phyloP scores from a whole-genome alignment of 495 filamentous ascomycete genomes.

The Neurospora hispaniola region DNA sequence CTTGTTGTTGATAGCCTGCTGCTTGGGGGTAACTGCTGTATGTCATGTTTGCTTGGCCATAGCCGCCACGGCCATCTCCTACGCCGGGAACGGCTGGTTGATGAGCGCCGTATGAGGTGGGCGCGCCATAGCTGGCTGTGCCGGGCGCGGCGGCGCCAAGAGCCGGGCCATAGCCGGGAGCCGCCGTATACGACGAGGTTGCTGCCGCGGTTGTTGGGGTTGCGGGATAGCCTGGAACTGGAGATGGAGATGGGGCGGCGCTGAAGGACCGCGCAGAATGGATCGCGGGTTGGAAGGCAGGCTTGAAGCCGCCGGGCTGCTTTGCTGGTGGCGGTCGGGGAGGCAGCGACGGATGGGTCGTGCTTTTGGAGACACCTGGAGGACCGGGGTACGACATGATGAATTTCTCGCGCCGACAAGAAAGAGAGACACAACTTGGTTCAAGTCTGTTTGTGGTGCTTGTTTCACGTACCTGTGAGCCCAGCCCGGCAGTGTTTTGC shows the following conservation, averaged over 20 bases:
- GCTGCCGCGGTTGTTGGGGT: slow-evolving; percentile 7
- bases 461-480: slow-evolving; percentile 40
- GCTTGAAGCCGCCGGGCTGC: slow-evolving; percentile 46
- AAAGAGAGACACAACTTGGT: slow-evolving; percentile 7
- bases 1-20: slow-evolving; percentile 35
- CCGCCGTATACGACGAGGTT: slow-evolving; percentile 10
- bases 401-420: slow-evolving; percentile 51
- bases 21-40: slow-evolving; percentile 37
- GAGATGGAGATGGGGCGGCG: slow-evolving; percentile 6
- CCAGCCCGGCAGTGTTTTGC: slow-evolving; percentile 10
- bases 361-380: slow-evolving; percentile 62
- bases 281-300: slow-evolving; percentile 39
- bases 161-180: slow-evolving; percentile 17
- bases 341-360: slow-evolving; percentile 60
- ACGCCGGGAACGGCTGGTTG: slow-evolving; percentile 18
- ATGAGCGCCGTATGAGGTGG: slow-evolving; percentile 25
- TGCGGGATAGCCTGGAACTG: slow-evolving; percentile 19
- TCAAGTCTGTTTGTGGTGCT: slow-evolving; percentile 15
- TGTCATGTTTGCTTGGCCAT: slow-evolving; percentile 21
- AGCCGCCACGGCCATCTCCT: slow-evolving; percentile 20
- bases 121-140: slow-evolving; percentile 31
- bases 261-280: slow-evolving; percentile 8
- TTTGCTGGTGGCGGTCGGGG: slow-evolving; percentile 68
- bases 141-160: slow-evolving; percentile 17
- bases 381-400: slow-evolving; percentile 92